These are phyloP conservation scores for Avena eriantha DNA, from an alignment of 176 grass and related monocot genomes.

Conservation along the genomic window DNA sequence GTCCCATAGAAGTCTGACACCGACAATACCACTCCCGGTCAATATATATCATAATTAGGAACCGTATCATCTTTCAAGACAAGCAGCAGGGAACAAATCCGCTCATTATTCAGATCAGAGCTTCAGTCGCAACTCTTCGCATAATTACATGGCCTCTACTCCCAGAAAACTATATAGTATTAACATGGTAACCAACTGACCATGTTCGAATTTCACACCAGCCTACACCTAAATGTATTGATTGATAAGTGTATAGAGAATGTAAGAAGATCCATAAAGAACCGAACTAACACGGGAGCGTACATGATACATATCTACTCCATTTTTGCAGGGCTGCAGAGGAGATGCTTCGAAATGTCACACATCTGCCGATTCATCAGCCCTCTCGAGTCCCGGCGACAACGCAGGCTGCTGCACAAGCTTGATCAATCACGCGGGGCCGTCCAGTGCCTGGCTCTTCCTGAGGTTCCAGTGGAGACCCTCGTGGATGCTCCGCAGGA, in stretches of 20 bases:
- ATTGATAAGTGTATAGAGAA: not conserved
- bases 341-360: constrained; percentile 37
- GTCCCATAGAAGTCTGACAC: too few species aligned
- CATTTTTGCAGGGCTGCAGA: not conserved
- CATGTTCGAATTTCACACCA: not conserved
- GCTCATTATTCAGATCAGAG: not conserved
- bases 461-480: constrained; percentile 84
- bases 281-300: not conserved
- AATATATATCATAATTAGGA: too few species aligned
- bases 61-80: too few species aligned
- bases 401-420: not conserved
- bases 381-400: not conserved
- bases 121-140: constrained; percentile 13
- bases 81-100: not conserved
- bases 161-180: constrained; percentile 6
- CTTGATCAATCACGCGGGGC: constrained; percentile 36
- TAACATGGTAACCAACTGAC: not conserved
- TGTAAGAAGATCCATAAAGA: not conserved
- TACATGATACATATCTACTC: not conserved
- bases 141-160: not conserved
- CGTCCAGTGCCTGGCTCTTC: constrained; percentile 71
- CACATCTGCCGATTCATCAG: constrained; percentile 15
- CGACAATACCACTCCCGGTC: too few species aligned
- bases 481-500: constrained; percentile 76
- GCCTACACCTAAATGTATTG: not conserved